These are phyloP conservation scores for Gossypium anomalum DNA, from an alignment of 345 rosid species.

Conservation along the genomic window DNA sequence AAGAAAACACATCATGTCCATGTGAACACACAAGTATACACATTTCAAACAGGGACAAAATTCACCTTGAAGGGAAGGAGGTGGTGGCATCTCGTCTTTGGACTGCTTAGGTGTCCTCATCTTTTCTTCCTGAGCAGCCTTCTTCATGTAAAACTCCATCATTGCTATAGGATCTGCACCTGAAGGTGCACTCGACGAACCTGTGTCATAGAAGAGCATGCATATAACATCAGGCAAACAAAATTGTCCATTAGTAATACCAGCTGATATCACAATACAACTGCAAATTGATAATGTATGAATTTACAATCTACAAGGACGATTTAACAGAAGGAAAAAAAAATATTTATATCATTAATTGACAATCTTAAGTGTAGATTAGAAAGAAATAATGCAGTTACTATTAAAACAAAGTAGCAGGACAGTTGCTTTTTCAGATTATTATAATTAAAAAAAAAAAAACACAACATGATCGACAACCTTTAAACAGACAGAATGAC, in stretches of 20 bases:
- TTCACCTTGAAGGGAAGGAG: constrained; percentile 87
- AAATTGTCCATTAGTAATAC: neutral
- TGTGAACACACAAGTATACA: neutral
- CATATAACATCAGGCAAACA: neutral
- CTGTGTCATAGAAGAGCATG: constrained; percentile 16
- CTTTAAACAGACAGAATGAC: neutral
- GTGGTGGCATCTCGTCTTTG: constrained; percentile 99
- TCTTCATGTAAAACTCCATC: constrained; percentile 99
- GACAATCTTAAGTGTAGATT: neutral
- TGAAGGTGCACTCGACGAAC: constrained; percentile 33
- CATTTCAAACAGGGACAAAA: neutral
- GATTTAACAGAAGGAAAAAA: neutral
- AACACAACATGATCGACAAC: neutral
- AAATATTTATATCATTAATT: neutral
- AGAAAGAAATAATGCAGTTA: neutral
- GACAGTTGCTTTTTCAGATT: neutral
- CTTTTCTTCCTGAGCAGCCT: constrained; percentile 94
- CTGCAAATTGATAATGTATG: neutral
- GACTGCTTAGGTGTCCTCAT: constrained; percentile 88
- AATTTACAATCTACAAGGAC: neutral
- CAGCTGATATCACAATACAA: neutral
- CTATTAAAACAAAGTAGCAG: neutral
- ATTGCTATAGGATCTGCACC: constrained; percentile 87
- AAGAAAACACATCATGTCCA: neutral
- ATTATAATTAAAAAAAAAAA: too few relatives aligned